Conservation (phyloP, 2,329 filamentous ascomycete genomes). For the Aspergillus fumigatus region DNA sequence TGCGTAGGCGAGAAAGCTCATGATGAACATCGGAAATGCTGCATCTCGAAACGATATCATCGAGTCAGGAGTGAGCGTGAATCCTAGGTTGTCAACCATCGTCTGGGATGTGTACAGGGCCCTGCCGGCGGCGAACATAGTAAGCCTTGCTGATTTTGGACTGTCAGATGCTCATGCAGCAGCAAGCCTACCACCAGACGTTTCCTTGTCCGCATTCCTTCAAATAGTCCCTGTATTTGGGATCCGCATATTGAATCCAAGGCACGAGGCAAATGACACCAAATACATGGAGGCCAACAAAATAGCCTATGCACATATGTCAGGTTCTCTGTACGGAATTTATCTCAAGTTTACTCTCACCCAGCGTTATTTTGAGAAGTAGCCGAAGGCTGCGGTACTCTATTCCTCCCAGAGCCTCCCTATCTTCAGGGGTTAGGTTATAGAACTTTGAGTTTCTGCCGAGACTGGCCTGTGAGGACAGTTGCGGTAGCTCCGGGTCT, state of each 20-base stretch:
- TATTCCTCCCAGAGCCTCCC: constrained; percentile 48
- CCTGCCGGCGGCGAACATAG: constrained; percentile 25
- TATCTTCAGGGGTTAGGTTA: constrained; percentile 39
- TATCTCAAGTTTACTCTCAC: constrained; percentile 21
- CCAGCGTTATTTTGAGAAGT: constrained; percentile 44
- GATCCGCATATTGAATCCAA: constrained; percentile 43
- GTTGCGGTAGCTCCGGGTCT: constrained; percentile 31
- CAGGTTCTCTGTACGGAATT: background rate
- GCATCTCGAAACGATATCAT: constrained; percentile 49
- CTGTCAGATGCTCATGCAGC: background rate
- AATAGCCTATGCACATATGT: constrained; percentile 37
- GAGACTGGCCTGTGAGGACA: constrained; percentile 43
- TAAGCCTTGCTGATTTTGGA: background rate
- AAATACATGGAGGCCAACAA: constrained; percentile 44
- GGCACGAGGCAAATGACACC: constrained; percentile 47
- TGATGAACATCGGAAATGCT: constrained; percentile 34
- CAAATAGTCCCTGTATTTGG: constrained; percentile 42
- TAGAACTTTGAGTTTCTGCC: constrained; percentile 46
- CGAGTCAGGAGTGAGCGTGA: constrained; percentile 53
- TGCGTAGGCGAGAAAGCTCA: constrained; percentile 37
- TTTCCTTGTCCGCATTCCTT: constrained; percentile 36
- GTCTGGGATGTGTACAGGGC: constrained; percentile 50
- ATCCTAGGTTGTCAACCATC: constrained; percentile 51
- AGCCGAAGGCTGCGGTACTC: constrained; percentile 50
- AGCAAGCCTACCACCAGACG: constrained; percentile 47